Evolutionary conservation across 2,329 filamentous ascomycete genomes (phyloP).

Genomic region (Clarireedia homoeocarpa): DNA sequence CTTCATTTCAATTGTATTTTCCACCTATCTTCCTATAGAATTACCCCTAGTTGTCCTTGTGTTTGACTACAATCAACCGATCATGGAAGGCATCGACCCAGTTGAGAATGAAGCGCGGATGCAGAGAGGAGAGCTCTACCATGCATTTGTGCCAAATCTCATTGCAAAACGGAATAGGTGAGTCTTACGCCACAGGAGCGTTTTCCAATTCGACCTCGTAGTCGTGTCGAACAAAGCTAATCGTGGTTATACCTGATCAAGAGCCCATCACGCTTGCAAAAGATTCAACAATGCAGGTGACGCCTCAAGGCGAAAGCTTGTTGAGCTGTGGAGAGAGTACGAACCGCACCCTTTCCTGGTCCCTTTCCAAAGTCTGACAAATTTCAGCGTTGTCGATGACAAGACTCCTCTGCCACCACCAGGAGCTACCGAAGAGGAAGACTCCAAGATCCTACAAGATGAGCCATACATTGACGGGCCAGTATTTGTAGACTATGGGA

Average conservation of each 20-base stretch:
- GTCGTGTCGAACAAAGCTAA: not conserved
- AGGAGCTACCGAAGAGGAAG: constrained; percentile 49
- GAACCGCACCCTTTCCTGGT: constrained; percentile 18
- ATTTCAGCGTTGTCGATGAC: constrained; percentile 43
- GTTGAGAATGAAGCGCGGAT: constrained; percentile 48
- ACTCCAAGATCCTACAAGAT: constrained; percentile 55
- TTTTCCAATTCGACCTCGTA: no score
- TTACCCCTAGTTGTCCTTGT: no score
- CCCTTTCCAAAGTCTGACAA: constrained; percentile 9
- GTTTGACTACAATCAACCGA: not conserved
- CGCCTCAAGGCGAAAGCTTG: constrained; percentile 50
- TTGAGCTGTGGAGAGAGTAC: constrained; percentile 67
- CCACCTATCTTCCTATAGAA: no score
- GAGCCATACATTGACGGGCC: constrained; percentile 65
- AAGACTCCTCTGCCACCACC: constrained; percentile 53
- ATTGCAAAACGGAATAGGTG: constrained; percentile 49
- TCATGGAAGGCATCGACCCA: constrained; percentile 30
- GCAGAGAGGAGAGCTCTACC: constrained; percentile 63
- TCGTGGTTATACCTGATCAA: not conserved
- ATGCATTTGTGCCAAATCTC: constrained; percentile 64
- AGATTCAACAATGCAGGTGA: constrained; percentile 58
- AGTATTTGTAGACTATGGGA: constrained; percentile 69
- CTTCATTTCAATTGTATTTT: no score
- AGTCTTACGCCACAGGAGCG: not conserved
- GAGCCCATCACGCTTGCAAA: constrained; percentile 47